Evolutionary conservation across 2,329 filamentous ascomycete species (phyloP).

Genomic region (Raffaelea deltoideospora): DNA sequence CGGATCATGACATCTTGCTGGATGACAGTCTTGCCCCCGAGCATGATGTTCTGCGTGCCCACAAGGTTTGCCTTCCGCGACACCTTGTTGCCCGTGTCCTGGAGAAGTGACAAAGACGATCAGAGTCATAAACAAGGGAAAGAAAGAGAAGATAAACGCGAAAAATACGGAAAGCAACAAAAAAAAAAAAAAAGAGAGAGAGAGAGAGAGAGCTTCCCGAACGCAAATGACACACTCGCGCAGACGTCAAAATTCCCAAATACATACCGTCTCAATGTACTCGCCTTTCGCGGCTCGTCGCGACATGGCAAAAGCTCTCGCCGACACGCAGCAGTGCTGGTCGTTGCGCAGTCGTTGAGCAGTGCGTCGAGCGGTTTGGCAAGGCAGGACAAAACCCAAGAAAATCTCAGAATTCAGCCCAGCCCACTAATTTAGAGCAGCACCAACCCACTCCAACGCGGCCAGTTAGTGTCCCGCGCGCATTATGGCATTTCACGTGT

Average conservation of each 20-base stretch:
- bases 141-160: not conserved
- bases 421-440: too few species aligned
- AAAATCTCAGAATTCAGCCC: too few species aligned
- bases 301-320: constrained; percentile 40
- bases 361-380: not conserved
- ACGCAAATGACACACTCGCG: not conserved
- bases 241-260: not conserved
- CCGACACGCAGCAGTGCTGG: too few species aligned
- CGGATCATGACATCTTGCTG: constrained; percentile 90
- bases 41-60: constrained; percentile 94
- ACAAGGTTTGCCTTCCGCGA: constrained; percentile 82
- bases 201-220: not conserved
- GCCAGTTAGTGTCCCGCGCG: too few species aligned
- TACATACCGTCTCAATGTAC: constrained; percentile 87
- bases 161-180: not conserved
- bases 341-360: not conserved
- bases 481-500: too few species aligned
- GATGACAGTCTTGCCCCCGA: constrained; percentile 90
- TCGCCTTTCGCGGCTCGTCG: constrained; percentile 70
- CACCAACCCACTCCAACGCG: too few species aligned
- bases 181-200: not conserved
- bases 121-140: too few species aligned
- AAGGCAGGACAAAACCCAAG: too few species aligned
- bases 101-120: too few species aligned
- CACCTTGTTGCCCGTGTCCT: constrained; percentile 98